phyloP scores from a whole-genome alignment of 2,329 filamentous ascomycete species.

The Metarhizium brunneum region DNA sequence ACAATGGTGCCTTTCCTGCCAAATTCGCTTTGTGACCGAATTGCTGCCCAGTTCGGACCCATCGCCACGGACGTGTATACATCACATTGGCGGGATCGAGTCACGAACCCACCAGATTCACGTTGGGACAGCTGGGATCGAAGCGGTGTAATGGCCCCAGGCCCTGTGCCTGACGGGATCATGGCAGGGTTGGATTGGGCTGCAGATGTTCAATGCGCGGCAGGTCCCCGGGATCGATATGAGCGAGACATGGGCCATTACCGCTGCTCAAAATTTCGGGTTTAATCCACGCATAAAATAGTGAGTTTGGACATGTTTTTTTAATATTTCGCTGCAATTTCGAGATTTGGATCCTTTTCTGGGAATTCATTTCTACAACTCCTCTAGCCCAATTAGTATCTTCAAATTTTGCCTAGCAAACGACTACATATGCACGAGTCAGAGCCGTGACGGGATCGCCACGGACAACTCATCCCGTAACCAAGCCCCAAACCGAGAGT shows the following conservation, averaged over 20 bases:
- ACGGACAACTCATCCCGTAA: too few relatives aligned
- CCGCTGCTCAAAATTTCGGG: background rate
- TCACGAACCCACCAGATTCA: background rate
- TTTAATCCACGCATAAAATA: background rate
- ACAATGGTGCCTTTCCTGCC: background rate
- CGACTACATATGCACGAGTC: too few relatives aligned
- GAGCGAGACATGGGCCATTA: background rate
- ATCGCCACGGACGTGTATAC: constrained; percentile 16
- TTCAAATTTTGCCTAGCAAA: too few relatives aligned
- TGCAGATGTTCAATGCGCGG: background rate
- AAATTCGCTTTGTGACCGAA: constrained; percentile 3
- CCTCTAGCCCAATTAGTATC: too few relatives aligned
- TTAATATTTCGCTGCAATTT: too few relatives aligned
- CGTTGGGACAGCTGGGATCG: background rate
- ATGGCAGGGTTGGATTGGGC: background rate
- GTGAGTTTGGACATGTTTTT: background rate
- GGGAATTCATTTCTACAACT: too few relatives aligned
- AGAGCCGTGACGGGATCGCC: too few relatives aligned
- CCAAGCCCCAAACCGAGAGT: too few relatives aligned
- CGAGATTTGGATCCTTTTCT: too few relatives aligned
- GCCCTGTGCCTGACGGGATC: constrained; percentile 5
- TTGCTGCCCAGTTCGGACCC: constrained; percentile 17
- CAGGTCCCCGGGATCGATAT: background rate
- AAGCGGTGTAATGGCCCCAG: background rate
- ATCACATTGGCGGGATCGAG: constrained; percentile 14